These are phyloP conservation scores for Cudoniella acicularis DNA, from an alignment of 495 filamentous ascomycete species.

Conservation along the genomic window DNA sequence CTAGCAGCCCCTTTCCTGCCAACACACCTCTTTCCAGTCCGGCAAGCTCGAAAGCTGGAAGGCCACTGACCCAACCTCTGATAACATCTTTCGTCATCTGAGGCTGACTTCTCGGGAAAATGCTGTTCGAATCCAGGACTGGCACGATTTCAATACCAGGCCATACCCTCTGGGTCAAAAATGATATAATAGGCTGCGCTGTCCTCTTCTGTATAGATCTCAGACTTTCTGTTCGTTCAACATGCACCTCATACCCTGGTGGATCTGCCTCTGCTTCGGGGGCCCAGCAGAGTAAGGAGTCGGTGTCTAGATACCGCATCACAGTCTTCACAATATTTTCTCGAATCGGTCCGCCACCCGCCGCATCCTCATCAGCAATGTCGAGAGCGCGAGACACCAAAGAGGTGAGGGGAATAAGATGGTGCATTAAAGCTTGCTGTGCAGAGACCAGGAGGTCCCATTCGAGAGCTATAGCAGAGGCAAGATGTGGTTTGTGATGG, in stretches of 20 bases:
- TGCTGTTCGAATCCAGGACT: constrained; percentile 66
- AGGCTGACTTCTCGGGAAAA: constrained; percentile 68
- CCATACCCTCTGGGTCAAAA: constrained; percentile 74
- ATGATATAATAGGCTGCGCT: constrained; percentile 63
- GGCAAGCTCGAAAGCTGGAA: constrained; percentile 75
- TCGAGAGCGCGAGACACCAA: constrained; percentile 76
- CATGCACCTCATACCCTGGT: constrained; percentile 26
- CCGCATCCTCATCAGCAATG: constrained; percentile 59
- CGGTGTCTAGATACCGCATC: constrained; percentile 85
- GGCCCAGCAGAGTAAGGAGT: constrained; percentile 92
- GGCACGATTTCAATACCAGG: constrained; percentile 74
- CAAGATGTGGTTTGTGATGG: constrained; percentile 70
- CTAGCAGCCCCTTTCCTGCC: constrained; percentile 80
- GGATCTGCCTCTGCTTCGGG: constrained; percentile 48
- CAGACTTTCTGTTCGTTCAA: constrained; percentile 44
- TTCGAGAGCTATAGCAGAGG: constrained; percentile 82
- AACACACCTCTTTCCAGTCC: constrained; percentile 79
- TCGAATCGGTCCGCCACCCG: constrained; percentile 38
- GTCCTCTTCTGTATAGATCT: constrained; percentile 67
- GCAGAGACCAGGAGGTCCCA: constrained; percentile 83
- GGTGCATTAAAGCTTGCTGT: constrained; percentile 70
- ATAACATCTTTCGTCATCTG: constrained; percentile 71
- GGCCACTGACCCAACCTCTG: constrained; percentile 67
- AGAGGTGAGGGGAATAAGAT: constrained; percentile 88
- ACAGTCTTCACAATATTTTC: constrained; percentile 59